Evolutionary conservation across 768 basidiomycete genomes (phyloP), one percentile per base, ranked within the genome.

Genomic region (Hortiboletus campestris): DNA sequence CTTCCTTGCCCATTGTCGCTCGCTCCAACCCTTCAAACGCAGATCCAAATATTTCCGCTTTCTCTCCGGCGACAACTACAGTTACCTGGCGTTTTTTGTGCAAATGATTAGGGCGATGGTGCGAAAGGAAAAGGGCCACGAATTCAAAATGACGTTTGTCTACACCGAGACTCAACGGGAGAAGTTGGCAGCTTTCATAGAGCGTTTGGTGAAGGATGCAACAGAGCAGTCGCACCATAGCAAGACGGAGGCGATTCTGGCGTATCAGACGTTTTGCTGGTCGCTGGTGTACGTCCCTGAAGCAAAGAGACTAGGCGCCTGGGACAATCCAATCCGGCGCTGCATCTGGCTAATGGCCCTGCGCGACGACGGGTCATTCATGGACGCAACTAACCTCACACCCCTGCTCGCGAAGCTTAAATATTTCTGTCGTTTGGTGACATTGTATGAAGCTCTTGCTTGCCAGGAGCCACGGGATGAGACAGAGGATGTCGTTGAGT

Each of bases 281-380:
- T 43, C 16, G 9, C 47, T 54, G 0, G 28, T 53, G 1, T 6
- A 36, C 2, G 4, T 3, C 9, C 45, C 44, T 1, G 38, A 53
- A 12, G 4, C 34, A 13, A 36, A 28, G 39, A 38, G 8, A 13
- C 17, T 46, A 5, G 36, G 14, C 1, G 34, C 19, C 3, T 59
- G 57, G 57, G 34, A 32, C 1, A 42, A 47, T 12, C 45, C 54
- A 2, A 20, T 58, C 6, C 20, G 19, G 25, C 13, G 40, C 1
- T 44, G 10, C 25, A 43, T 56, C 7, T 59, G 54, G 58, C 22
- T 59, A 2, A 51, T 20, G 46, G 58, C 49, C 1, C 22, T 59
- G 2, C 40, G 4, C 0, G 2, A 28, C 1, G 55, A 56, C 0
- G 46, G 58, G 9, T 22, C n/a, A 2, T 59, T 59, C 31, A 51